Evolutionary conservation across 2,329 filamentous ascomycete species (phyloP).

Genomic region (Penicillium digitatum): DNA sequence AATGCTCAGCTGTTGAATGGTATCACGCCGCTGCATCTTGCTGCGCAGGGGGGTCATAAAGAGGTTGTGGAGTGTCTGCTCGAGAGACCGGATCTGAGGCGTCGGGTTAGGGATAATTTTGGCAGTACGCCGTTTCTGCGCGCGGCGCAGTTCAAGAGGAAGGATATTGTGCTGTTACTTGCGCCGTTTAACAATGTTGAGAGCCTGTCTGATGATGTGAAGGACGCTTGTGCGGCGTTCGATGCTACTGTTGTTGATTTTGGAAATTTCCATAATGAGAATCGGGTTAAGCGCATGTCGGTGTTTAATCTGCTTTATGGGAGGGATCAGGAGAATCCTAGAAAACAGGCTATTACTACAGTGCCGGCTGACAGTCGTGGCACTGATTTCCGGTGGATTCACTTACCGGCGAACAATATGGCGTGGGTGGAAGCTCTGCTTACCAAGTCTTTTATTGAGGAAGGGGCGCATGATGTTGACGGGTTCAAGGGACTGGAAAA

Average conservation of each 20-base stretch:
- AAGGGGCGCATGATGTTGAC: constrained; percentile 59
- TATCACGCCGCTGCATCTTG: constrained; percentile 40
- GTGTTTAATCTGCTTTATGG: constrained; percentile 54
- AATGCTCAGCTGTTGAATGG: constrained; percentile 40
- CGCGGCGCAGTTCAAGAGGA: constrained; percentile 40
- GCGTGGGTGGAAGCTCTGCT: constrained; percentile 61
- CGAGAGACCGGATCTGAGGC: constrained; percentile 31
- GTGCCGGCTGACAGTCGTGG: constrained; percentile 46
- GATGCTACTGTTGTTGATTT: constrained; percentile 54
- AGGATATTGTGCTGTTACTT: constrained; percentile 35
- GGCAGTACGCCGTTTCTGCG: constrained; percentile 41
- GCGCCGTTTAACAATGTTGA: constrained; percentile 39
- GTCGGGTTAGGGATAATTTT: constrained; percentile 36
- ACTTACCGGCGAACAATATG: constrained; percentile 52
- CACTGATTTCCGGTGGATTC: constrained; percentile 52
- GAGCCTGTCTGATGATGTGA: constrained; percentile 39
- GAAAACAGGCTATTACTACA: constrained; percentile 48
- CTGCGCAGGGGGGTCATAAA: constrained; percentile 39
- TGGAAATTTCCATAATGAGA: constrained; percentile 43
- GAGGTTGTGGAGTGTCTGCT: constrained; percentile 37
- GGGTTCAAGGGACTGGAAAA: constrained; percentile 60
- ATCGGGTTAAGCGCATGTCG: constrained; percentile 47
- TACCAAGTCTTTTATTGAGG: constrained; percentile 63
- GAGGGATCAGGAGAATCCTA: constrained; percentile 44
- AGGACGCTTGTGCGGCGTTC: constrained; percentile 47